Percentiles rank a stretch among this genome's conserved stretches.
Evolutionary conservation across 106 monocot genomes (phyloP).

Genomic region (Platanthera zijinensis): DNA sequence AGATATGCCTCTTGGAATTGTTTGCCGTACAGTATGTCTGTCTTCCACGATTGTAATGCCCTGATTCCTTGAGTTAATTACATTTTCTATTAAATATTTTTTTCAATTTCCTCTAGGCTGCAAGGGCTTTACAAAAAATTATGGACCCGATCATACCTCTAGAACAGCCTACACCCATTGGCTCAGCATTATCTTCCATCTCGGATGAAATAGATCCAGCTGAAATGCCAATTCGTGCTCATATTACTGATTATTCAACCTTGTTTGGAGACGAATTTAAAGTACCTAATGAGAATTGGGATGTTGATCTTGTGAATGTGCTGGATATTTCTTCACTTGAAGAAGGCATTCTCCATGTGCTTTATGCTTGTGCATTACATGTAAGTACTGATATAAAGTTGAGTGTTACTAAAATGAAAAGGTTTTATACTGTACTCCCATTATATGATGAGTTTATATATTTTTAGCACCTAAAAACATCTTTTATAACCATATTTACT

Average conservation of each 20-base stretch:
- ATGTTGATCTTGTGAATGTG: conserved; percentile 43
- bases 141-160: conserved; percentile 21
- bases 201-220: conserved; percentile 34
- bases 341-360: conserved; percentile 89
- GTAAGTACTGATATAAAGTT: conserved; percentile 24
- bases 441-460: conserved; percentile 1
- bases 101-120: conserved; percentile 34
- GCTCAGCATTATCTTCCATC: conserved; percentile 11
- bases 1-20: conserved; percentile 63
- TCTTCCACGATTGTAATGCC: neutral
- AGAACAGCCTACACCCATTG: conserved; percentile 17
- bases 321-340: conserved; percentile 75
- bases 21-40: conserved; percentile 65
- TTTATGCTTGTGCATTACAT: conserved; percentile 85
- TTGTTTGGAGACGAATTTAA: conserved; percentile 85
- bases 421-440: neutral
- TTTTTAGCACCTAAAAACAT: too few species aligned
- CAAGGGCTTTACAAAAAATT: conserved; percentile 63
- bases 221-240: conserved; percentile 18
- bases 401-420: neutral
- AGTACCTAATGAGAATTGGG: conserved; percentile 36
- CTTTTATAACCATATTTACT: too few species aligned
- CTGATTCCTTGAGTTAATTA: neutral
- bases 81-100: conserved; percentile 7
- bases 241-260: conserved; percentile 69